phyloP scores from a whole-genome alignment of 306 rosid genomes.

The Quercus robur region DNA sequence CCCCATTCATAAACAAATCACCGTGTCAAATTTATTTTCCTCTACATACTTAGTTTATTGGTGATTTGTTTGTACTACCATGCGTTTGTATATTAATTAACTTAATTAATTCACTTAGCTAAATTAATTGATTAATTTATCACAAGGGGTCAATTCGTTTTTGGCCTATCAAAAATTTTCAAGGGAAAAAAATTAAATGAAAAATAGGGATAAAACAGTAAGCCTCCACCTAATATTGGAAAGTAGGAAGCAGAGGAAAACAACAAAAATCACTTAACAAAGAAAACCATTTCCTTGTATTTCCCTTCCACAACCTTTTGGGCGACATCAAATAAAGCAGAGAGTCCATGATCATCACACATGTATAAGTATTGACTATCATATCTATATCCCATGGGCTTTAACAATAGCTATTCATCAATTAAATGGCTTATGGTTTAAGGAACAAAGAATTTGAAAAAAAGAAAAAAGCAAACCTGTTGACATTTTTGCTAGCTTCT shows the following conservation, averaged over 20 bases:
- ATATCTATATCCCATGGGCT: neutral
- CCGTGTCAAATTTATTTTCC: too few relatives aligned
- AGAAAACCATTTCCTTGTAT: neutral
- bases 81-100: too few relatives aligned
- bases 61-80: too few relatives aligned
- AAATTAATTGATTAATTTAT: too few relatives aligned
- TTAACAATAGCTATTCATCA: neutral
- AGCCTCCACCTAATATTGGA: neutral
- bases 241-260: neutral
- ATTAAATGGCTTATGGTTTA: neutral
- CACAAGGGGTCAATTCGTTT: too few relatives aligned
- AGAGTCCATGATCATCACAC: neutral
- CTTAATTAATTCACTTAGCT: too few relatives aligned
- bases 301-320: neutral
- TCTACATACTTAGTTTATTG: too few relatives aligned
- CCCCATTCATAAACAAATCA: too few relatives aligned
- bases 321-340: neutral
- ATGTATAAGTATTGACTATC: neutral
- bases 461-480: conserved; percentile 30
- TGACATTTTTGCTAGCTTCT: conserved; percentile 43
- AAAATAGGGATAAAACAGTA: too few relatives aligned
- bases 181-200: too few relatives aligned
- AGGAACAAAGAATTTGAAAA: neutral
- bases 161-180: too few relatives aligned
- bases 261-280: neutral